Base-by-base conservation (phyloP, 306 rosid genomes). In the Crotalaria pallida region DNA sequence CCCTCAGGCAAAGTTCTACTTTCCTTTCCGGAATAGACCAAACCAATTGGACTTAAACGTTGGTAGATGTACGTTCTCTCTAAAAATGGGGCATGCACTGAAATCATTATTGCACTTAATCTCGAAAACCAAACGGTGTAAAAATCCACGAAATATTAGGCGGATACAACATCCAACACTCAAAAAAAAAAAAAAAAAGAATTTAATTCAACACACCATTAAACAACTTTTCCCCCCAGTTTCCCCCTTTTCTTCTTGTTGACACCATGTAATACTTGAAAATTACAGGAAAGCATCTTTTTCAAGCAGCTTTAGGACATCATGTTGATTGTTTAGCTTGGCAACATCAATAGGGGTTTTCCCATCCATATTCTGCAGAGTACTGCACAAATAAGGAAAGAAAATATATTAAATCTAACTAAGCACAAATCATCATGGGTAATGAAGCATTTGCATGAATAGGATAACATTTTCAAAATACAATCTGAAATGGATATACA, bases 281-380 rank as follows among this genome's bases (percentile, higher is more conserved):
- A 52, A 74, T 61, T 85, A 89, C 71, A 89, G 89, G 80, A 89
- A 89, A 43, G 82, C 96, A 52, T 89, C 96, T 81, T 89, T 85
- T 81, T 89, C 91, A 1, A 87, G 93, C 82, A 89, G 83, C 89
- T 89, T 87, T 56, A 89, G 86, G 49, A 89, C 91, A 5, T 80
- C 93, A 12, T 84, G 61, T 78, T 89, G 96, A 81, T 77, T 84
- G 86, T 89, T 89, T 77, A 89, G 86, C 84, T 87, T 89, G 13
- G 93, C 96, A 10, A 89, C 96, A 12, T 89, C 96, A 2, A 89
- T 87, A 5, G 96, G 96, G 17, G 96, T 89, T 80, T 89, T 89
- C 8, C 96, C 91, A 50, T 89, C 96, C 84, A 89, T 62, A 81
- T 87, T 89, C 67, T 88, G 93, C 33, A 89, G 88, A 24, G 96